phyloP scores from a whole-genome alignment of 768 basidiomycete species.

The Lyophyllum decastes region DNA sequence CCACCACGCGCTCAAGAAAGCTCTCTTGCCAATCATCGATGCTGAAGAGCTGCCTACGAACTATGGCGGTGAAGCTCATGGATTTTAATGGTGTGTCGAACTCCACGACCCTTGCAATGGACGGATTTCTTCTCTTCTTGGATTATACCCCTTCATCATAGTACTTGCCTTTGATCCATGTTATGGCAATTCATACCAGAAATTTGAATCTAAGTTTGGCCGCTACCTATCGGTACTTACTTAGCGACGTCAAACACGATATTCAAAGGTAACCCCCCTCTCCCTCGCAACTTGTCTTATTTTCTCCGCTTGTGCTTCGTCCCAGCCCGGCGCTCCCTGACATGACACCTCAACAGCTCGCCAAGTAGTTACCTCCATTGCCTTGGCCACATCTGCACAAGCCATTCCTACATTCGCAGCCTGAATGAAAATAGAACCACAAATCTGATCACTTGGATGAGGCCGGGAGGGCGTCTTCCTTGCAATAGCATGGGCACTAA shows the following conservation, averaged over 20 bases:
- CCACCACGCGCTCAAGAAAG: conserved; percentile 55
- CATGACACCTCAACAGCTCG: not conserved
- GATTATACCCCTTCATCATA: not conserved
- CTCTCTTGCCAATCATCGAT: conserved; percentile 59
- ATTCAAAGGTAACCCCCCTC: not conserved
- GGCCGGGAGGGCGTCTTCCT: not conserved
- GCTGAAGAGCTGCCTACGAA: conserved; percentile 59
- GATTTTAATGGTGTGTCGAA: conserved; percentile 35
- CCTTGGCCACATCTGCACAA: not conserved
- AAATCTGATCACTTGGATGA: not conserved
- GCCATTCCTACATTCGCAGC: not conserved
- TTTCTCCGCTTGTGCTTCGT: not conserved
- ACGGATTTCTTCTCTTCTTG: not conserved
- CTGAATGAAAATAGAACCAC: not conserved
- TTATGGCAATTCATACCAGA: not conserved
- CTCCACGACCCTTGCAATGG: not conserved
- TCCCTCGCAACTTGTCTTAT: not conserved
- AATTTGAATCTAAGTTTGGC: too few relatives aligned
- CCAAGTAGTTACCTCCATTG: conserved; percentile 1
- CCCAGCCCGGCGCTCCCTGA: not conserved
- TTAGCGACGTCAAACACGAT: not conserved
- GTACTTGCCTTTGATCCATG: too few relatives aligned
- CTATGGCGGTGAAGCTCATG: conserved; percentile 70
- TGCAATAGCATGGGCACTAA: not conserved
- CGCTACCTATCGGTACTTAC: not conserved